phyloP scores from a whole-genome alignment of 306 rosid genomes.

The Crataegus laevigata region DNA sequence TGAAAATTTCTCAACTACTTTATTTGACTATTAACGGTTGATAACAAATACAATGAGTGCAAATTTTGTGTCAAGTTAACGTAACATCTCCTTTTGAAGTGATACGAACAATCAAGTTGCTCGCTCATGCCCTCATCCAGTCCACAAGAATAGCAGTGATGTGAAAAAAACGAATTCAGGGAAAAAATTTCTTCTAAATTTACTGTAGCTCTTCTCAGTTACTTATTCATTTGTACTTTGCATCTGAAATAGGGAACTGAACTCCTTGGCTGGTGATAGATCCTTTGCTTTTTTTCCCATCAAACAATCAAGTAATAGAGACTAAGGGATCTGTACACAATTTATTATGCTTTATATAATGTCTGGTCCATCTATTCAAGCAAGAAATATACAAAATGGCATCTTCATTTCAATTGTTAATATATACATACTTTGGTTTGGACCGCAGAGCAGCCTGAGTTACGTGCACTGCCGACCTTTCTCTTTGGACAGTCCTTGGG shows the following conservation, averaged over 20 bases:
- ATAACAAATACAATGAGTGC: not conserved
- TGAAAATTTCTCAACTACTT: not conserved
- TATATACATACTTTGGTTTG: conserved; percentile 14
- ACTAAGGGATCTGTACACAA: not conserved
- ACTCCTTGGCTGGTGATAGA: not conserved
- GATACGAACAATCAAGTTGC: not conserved
- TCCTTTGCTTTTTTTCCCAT: not conserved
- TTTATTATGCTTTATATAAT: not conserved
- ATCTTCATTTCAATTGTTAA: not conserved
- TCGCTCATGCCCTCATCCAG: not conserved
- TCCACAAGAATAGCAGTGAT: not conserved
- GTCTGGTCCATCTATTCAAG: not conserved
- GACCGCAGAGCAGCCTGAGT: conserved; percentile 56
- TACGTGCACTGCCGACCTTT: conserved; percentile 57
- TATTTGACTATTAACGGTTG: not conserved
- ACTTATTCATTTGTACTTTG: not conserved
- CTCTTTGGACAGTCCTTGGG: conserved; percentile 91
- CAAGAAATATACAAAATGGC: not conserved
- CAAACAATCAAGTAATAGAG: not conserved
- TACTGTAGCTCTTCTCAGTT: not conserved
- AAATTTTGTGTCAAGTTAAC: not conserved
- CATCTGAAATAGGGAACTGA: not conserved
- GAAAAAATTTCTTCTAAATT: not conserved
- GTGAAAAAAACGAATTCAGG: not conserved
- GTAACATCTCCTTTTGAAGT: not conserved